Conservation (phyloP, 768 basidiomycete genomes). For the Trametes gibbosa region DNA sequence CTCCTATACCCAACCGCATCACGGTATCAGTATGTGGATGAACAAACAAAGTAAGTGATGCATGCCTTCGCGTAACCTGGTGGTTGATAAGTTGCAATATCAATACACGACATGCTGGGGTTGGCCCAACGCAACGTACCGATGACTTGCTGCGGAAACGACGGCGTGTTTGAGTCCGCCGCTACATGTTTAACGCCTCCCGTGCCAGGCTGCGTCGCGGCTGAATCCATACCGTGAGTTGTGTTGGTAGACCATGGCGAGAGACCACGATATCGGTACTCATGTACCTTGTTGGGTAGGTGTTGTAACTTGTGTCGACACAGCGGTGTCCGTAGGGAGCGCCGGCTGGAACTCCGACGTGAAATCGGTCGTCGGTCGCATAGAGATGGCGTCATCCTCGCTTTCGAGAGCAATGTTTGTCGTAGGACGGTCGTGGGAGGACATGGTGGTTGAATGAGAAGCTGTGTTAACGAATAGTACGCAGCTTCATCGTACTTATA, state of each 20-base stretch:
- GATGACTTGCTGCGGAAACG: slow-evolving; percentile 14
- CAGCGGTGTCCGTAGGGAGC: not conserved
- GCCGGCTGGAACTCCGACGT: slow-evolving; percentile 6
- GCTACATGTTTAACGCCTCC: slow-evolving; percentile 5
- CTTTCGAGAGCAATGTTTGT: not conserved
- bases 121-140: not conserved
- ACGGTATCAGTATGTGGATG: too few species aligned
- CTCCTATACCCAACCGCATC: not conserved
- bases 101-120: not conserved
- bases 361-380: slow-evolving; percentile 5
- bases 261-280: not conserved
- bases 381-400: not conserved
- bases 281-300: slow-evolving; percentile 14
- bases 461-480: too few species aligned
- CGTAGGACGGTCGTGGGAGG: not conserved
- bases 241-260: not conserved
- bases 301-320: slow-evolving; percentile 7
- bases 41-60: not conserved
- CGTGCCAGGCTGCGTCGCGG: slow-evolving; percentile 10
- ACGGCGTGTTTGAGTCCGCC: slow-evolving; percentile 6
- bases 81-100: not conserved
- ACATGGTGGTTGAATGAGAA: not conserved
- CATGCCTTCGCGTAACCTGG: slow-evolving; percentile 16
- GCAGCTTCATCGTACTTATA: too few species aligned
- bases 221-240: not conserved